Base-by-base conservation (phyloP, 352 stramenopile species). In the Aphanomyces astaci region DNA sequence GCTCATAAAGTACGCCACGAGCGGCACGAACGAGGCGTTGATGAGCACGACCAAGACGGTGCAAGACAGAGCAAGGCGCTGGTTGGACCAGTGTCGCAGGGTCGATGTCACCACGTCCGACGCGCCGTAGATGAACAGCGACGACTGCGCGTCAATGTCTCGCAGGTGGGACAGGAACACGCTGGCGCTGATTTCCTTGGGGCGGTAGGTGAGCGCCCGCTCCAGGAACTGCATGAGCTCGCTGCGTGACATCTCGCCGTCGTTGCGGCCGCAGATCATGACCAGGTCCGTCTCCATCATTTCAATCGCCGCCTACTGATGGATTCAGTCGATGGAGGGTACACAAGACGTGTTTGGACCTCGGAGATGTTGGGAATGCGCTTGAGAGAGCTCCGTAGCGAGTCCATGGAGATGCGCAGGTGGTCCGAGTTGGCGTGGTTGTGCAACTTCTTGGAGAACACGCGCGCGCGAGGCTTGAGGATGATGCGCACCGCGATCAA, bases 281-380 rank as follows among this genome's bases (percentile, higher is more conserved):
- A 92, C 74, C 32, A 95, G 73, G 52, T 95, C 87, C 5, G 83
- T 94, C 76, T 95, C 87, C 84, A 95, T 93, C 82, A 91, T 90
- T 75, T 95, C 87, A 36, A 95, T 90, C 13, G 86, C 71, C 22
- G 92, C 75, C 60, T 67, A n/a, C 30, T 53, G 7, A 33, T n/a
- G 30, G 17, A 59, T 28, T 15, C 30, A 24, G 24, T 59, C 30
- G 22, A 49, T n/a, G n/a, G 40, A 49, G 15, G 40, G 40, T 49
- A n/a, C 0, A n/a, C 13, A 48, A 10, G 36, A 63, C n/a, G n/a
- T 24, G 56, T n/a, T 15, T 53, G n/a, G n/a, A 64, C 56, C 65
- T 83, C 87, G 40, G 84, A 80, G 66, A 95, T 92, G 36, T 82
- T 83, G 0, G 87, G 87, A 63, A 95, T 94, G 19, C 87, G 84